phyloP scores from a whole-genome alignment of 2,329 filamentous ascomycete genomes.

The Zymoseptoria brevis region DNA sequence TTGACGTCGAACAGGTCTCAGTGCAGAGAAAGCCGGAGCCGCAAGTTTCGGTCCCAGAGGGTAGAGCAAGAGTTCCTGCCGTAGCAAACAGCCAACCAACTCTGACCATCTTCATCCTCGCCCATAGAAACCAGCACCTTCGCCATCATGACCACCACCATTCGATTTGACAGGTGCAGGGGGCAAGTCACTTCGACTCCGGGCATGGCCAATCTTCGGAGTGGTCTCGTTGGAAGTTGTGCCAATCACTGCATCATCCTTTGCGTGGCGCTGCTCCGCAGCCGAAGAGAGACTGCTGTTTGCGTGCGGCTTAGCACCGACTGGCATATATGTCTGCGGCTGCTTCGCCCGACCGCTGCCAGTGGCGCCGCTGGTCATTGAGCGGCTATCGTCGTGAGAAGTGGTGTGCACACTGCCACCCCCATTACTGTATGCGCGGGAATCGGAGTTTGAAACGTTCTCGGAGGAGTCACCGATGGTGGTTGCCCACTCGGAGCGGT shows the following conservation, averaged over 20 bases:
- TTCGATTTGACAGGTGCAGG: slow-evolving; percentile 13
- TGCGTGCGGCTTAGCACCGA: neutral
- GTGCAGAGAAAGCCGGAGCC: no score
- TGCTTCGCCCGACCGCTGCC: slow-evolving; percentile 14
- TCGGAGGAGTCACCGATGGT: slow-evolving; percentile 10
- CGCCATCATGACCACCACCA: neutral
- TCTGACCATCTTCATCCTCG: neutral
- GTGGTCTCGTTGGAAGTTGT: slow-evolving; percentile 14
- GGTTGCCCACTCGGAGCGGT: slow-evolving; percentile 8
- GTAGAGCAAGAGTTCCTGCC: neutral
- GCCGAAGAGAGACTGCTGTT: neutral
- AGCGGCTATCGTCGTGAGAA: slow-evolving; percentile 5
- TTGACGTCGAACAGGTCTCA: no score
- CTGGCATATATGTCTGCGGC: slow-evolving; percentile 11
- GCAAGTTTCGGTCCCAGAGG: neutral
- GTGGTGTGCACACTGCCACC: slow-evolving; percentile 12
- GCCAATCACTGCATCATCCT: slow-evolving; percentile 3
- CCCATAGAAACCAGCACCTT: neutral
- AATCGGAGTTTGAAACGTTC: slow-evolving; percentile 8
- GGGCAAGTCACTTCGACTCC: slow-evolving; percentile 16
- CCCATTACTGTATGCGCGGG: slow-evolving; percentile 16
- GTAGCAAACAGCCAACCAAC: neutral
- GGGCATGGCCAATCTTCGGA: slow-evolving; percentile 13
- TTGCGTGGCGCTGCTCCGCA: slow-evolving; percentile 11
- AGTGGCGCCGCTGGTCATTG: slow-evolving; percentile 7